These are phyloP conservation scores for Colletotrichum acutatum DNA, from an alignment of 2,329 filamentous ascomycete species.

Conservation along the genomic window DNA sequence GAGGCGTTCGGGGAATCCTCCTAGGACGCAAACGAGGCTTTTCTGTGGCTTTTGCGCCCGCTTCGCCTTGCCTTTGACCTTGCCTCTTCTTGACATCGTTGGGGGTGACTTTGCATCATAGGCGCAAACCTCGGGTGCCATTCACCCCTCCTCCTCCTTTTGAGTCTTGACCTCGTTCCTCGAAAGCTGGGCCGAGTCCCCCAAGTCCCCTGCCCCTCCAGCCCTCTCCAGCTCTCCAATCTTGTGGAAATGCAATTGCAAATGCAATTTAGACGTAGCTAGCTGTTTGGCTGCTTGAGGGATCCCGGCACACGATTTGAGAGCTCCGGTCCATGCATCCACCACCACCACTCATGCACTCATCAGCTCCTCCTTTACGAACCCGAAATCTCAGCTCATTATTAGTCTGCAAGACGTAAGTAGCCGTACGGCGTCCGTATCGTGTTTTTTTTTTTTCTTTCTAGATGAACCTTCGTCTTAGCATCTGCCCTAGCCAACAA, in stretches of 20 bases:
- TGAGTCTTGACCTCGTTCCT: neutral
- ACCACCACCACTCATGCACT: neutral
- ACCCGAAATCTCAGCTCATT: neutral
- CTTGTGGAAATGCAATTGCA: neutral
- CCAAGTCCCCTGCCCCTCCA: neutral
- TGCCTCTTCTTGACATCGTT: neutral
- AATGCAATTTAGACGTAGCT: neutral
- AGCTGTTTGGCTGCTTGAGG: neutral
- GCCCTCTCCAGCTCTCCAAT: neutral
- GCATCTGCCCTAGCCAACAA: neutral
- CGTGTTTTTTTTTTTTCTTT: neutral
- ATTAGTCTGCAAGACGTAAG: neutral
- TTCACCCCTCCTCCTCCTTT: neutral
- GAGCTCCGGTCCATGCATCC: neutral
- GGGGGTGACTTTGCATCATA: neutral
- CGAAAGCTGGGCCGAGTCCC: neutral
- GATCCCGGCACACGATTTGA: neutral
- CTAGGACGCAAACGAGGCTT: neutral
- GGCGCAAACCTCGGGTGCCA: neutral
- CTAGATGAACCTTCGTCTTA: neutral
- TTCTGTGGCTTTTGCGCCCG: neutral
- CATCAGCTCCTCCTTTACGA: neutral
- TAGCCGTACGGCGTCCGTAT: neutral
- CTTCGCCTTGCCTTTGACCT: neutral
- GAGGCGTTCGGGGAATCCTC: neutral